Conservation (phyloP, 2,329 filamentous ascomycete species). For the Aspergillus calidoustus region DNA sequence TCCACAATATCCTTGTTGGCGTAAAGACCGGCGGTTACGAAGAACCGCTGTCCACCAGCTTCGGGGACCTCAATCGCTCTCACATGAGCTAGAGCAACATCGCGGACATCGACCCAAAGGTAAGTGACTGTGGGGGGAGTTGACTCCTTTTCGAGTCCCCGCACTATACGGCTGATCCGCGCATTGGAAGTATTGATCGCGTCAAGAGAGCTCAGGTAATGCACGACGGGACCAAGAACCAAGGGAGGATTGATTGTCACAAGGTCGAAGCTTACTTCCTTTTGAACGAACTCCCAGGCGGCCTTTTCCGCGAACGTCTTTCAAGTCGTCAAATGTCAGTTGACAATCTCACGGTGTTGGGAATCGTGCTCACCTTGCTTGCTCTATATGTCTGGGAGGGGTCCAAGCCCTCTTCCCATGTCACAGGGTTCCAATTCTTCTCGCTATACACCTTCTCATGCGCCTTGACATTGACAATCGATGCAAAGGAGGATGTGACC, state of each 20-base stretch:
- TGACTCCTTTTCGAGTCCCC: slow-evolving; percentile 62
- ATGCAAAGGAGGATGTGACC: slow-evolving; percentile 71
- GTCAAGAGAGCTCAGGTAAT: slow-evolving; percentile 67
- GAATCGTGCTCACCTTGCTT: slow-evolving; percentile 53
- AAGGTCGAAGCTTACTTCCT: slow-evolving; percentile 64
- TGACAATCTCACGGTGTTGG: neutral
- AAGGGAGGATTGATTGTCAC: slow-evolving; percentile 66
- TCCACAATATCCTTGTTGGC: slow-evolving; percentile 50
- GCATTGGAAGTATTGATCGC: slow-evolving; percentile 75
- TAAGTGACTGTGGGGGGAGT: slow-evolving; percentile 63
- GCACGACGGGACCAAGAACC: slow-evolving; percentile 67
- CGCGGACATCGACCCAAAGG: slow-evolving; percentile 61
- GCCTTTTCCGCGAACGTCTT: slow-evolving; percentile 66
- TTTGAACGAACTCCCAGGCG: slow-evolving; percentile 67
- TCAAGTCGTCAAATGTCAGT: neutral
- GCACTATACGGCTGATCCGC: slow-evolving; percentile 66
- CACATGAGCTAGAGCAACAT: slow-evolving; percentile 54
- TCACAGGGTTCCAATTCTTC: slow-evolving; percentile 50
- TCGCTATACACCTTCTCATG: slow-evolving; percentile 44
- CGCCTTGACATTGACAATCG: slow-evolving; percentile 58
- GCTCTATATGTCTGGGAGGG: slow-evolving; percentile 49
- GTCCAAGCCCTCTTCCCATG: slow-evolving; percentile 45
- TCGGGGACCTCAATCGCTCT: slow-evolving; percentile 51
- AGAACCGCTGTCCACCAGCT: slow-evolving; percentile 53
- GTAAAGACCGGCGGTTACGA: slow-evolving; percentile 47